Conservation (phyloP, 1,284 basidiomycete genomes). For the Apiotrichum siamense region DNA sequence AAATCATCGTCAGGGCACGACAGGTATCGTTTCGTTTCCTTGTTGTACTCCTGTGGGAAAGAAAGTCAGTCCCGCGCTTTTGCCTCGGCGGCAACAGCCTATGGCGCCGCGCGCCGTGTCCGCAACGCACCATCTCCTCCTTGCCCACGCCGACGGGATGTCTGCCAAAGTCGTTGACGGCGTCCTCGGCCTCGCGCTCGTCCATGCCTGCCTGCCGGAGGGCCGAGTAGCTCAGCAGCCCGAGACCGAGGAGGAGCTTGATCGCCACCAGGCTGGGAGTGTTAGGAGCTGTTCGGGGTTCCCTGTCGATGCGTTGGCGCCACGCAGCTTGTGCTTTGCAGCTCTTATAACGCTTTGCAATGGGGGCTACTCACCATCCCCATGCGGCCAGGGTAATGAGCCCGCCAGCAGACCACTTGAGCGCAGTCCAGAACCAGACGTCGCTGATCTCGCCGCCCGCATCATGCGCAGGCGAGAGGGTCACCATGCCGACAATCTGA, state of each 20-base stretch:
- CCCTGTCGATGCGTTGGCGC: too few relatives aligned
- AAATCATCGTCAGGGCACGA: conserved; percentile 65
- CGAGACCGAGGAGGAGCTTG: conserved; percentile 82
- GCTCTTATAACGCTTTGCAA: too few relatives aligned
- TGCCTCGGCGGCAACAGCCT: too few relatives aligned
- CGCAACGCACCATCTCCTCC: conserved; percentile 65
- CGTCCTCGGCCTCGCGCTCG: conserved; percentile 59
- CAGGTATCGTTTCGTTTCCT: conserved; percentile 65
- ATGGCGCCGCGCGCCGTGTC: too few relatives aligned
- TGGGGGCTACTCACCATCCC: conserved; percentile 56
- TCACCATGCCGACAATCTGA: conserved; percentile 65
- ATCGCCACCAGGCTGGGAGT: conserved; percentile 61
- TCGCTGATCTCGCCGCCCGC: conserved; percentile 20
- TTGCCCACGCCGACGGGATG: conserved; percentile 79
- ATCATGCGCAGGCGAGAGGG: conserved; percentile 31
- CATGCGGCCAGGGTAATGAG: conserved; percentile 66
- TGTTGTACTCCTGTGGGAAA: conserved; percentile 62
- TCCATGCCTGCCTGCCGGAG: conserved; percentile 69
- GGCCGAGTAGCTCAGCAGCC: conserved; percentile 75
- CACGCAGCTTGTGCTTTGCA: too few relatives aligned
- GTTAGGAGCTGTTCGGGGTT: too few relatives aligned
- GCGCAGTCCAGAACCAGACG: conserved; percentile 49
- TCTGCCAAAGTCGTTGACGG: conserved; percentile 78
- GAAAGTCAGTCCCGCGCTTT: not conserved
- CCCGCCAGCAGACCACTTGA: conserved; percentile 57